phyloP scores from a whole-genome alignment of 2,329 filamentous ascomycete species.

The Colletotrichum higginsianum region DNA sequence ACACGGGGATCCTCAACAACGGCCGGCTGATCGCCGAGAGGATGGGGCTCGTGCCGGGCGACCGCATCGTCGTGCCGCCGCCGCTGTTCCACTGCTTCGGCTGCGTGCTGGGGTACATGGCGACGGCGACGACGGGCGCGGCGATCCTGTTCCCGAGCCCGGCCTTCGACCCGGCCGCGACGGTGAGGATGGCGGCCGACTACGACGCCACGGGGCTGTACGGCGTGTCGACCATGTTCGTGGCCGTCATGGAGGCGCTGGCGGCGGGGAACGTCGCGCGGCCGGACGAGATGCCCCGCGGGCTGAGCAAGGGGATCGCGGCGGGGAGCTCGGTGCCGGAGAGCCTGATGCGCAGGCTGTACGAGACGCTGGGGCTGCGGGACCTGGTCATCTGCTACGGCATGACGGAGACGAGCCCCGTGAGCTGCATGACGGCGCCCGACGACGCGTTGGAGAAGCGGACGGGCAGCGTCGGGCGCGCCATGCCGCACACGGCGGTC shows the following conservation, averaged over 20 bases:
- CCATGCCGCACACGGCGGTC: slow-evolving; percentile 83
- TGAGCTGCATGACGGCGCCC: slow-evolving; percentile 86
- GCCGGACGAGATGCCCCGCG: slow-evolving; percentile 48
- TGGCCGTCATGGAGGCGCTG: slow-evolving; percentile 86
- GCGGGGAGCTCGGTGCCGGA: slow-evolving; percentile 89
- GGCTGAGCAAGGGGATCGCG: slow-evolving; percentile 89
- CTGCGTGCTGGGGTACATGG: slow-evolving; percentile 94
- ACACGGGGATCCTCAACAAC: slow-evolving; percentile 93
- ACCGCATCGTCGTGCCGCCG: slow-evolving; percentile 87
- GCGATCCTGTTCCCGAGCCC: slow-evolving; percentile 89
- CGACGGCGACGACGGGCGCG: slow-evolving; percentile 85
- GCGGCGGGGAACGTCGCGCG: slow-evolving; percentile 54
- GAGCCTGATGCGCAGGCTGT: slow-evolving; percentile 83
- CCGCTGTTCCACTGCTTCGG: slow-evolving; percentile 95
- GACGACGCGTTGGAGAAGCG: slow-evolving; percentile 81
- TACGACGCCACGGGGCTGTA: slow-evolving; percentile 78
- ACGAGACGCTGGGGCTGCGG: slow-evolving; percentile 80
- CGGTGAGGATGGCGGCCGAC: slow-evolving; percentile 71
- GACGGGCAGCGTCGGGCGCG: slow-evolving; percentile 82
- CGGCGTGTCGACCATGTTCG: slow-evolving; percentile 95
- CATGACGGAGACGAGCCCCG: slow-evolving; percentile 91
- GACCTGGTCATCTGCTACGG: slow-evolving; percentile 96
- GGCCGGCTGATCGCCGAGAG: slow-evolving; percentile 86
- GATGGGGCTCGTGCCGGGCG: slow-evolving; percentile 83
- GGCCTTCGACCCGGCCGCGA: slow-evolving; percentile 85